Evolutionary conservation across 2,329 filamentous ascomycete genomes (phyloP).

Genomic region (Thielaviopsis musarum): DNA sequence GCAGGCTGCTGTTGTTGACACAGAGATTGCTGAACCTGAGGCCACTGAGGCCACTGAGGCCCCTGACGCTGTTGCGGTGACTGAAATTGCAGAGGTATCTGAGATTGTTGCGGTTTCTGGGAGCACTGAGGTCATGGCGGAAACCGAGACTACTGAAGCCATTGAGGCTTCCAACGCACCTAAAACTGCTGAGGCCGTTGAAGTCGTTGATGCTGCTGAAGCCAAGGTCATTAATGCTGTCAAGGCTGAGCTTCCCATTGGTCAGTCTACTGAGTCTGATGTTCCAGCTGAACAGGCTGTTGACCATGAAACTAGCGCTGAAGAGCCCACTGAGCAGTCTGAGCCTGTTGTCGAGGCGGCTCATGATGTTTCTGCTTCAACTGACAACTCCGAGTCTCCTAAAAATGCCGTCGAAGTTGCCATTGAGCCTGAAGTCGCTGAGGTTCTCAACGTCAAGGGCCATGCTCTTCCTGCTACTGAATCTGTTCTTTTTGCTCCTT

Average conservation of each 20-base stretch:
- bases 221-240: not conserved
- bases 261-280: too few species aligned
- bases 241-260: too few species aligned
- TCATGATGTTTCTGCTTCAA: not conserved
- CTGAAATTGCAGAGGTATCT: too few species aligned
- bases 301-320: not conserved
- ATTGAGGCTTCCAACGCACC: not conserved
- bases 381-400: not conserved
- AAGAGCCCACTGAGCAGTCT: not conserved
- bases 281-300: not conserved
- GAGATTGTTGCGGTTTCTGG: not conserved
- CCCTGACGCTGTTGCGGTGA: not conserved
- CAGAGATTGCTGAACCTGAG: not conserved
- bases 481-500: not conserved
- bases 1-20: constrained; percentile 4
- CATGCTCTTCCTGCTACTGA: not conserved
- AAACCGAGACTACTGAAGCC: not conserved
- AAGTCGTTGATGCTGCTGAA: not conserved
- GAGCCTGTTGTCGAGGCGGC: not conserved
- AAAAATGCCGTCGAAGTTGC: not conserved
- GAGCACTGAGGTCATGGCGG: too few species aligned
- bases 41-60: not conserved
- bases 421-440: not conserved
- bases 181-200: not conserved
- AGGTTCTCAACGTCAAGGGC: not conserved